Conservation (phyloP, 2,329 filamentous ascomycete genomes). For the Epichloe brachyelytri region DNA sequence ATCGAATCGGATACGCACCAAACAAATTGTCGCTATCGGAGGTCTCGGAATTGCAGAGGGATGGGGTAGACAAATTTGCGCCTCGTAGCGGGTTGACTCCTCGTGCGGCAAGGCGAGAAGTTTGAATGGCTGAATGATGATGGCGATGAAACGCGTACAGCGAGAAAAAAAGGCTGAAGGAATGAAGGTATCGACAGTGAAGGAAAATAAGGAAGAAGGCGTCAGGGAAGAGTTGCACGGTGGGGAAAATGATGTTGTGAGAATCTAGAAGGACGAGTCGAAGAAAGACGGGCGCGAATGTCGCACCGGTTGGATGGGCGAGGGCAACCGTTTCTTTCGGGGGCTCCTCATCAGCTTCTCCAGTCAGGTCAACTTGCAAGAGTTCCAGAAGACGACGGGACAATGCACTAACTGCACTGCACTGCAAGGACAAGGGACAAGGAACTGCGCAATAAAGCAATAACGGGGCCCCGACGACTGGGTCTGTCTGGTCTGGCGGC, state of each 20-base stretch:
- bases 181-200: constrained; percentile 1
- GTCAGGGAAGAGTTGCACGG: constrained; percentile 6
- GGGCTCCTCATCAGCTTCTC: constrained; percentile 9
- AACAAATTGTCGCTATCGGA: not conserved
- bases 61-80: not conserved
- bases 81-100: not conserved
- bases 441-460: not conserved
- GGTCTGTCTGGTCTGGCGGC: not conserved
- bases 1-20: not conserved
- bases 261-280: constrained; percentile 6
- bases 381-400: constrained; percentile 4
- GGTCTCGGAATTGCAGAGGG: not conserved
- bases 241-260: constrained; percentile 2
- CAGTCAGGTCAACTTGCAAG: not conserved
- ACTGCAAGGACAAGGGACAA: not conserved
- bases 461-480: not conserved
- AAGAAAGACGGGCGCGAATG: constrained; percentile 2
- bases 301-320: not conserved
- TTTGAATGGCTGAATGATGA: constrained; percentile 2
- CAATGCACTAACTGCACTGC: not conserved
- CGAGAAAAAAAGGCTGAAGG: not conserved
- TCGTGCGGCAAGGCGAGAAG: not conserved
- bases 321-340: constrained; percentile 1
- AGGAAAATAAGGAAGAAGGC: constrained; percentile 2
- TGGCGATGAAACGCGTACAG: not conserved